Base-by-base conservation (phyloP, 768 basidiomycete genomes). In the Rhodocollybia butyracea region DNA sequence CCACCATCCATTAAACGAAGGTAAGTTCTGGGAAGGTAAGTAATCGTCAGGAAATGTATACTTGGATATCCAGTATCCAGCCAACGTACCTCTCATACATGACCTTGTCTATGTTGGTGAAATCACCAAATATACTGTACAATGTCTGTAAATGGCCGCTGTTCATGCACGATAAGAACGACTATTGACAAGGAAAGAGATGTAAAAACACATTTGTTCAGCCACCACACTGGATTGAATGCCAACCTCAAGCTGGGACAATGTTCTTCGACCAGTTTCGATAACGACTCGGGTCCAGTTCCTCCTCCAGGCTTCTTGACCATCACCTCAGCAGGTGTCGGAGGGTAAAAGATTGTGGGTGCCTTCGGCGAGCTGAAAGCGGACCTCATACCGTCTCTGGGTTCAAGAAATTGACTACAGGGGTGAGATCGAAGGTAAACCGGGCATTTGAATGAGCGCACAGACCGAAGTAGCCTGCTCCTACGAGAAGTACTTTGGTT, bases 101-200 rank as follows among this genome's bases (percentile, higher is more conserved):
- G 4, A 75, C 68, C 43, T 61, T 58, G 59, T 74, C 72, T 51
- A 72, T 60, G 5, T 57, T 63, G 5, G 70, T 69, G 46, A 74
- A 74, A 55, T 75, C 70, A 1, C 74, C 73, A 5, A 69, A 2
- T 0, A 70, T 69, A 26, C 62, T 64, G 46, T 72, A 74, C 17
- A 62, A 54, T 0, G 74, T 74, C 57, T 74, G 74, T 21, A 74
- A 41, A 60, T 75, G 70, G 2, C 73, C 73, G 56, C 73, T 74
- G 32, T 24, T 15, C 19, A 15, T 12, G 26, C 17, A 41, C 22
- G 55, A 32, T 36, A 51, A 40, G 42, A 21, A 32, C 53, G 48
- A 57, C 29, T 43, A 46, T 53, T 31, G 50, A 11, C 32, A 31
- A 54, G 36, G 53, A 58, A 24, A 31, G 51, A 54, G 60, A 47